phyloP scores from a whole-genome alignment of 1,139 yeast genomes.

The Groenewaldozyma auringiensis region DNA sequence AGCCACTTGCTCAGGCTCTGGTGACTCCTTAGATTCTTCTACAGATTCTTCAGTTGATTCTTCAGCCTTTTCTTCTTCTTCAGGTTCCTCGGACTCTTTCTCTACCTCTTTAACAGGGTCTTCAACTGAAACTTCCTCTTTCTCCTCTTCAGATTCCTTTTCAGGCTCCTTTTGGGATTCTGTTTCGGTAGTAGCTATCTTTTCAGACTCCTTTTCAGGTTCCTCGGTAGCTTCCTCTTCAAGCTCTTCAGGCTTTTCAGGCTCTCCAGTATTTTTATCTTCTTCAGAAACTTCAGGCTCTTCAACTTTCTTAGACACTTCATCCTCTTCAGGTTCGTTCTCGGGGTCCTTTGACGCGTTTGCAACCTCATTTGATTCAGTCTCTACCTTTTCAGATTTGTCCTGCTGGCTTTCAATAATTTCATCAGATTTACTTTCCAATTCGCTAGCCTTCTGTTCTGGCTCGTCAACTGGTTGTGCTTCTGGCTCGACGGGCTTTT shows the following conservation, averaged over 20 bases:
- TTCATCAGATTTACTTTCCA: too few species aligned
- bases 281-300: too few species aligned
- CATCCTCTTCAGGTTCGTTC: neutral
- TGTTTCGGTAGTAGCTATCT: neutral
- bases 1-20: constrained; percentile 12
- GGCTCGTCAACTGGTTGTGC: too few species aligned
- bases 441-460: too few species aligned
- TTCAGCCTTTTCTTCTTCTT: constrained; percentile 20
- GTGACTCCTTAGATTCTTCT: constrained; percentile 6
- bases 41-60: constrained; percentile 16
- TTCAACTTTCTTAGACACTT: neutral
- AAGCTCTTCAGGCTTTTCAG: neutral
- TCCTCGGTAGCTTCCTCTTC: constrained; percentile 8
- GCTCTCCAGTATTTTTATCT: neutral
- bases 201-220: constrained; percentile 2
- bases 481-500: too few species aligned
- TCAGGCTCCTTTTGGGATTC: neutral
- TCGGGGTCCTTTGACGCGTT: neutral
- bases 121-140: constrained; percentile 5
- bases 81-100: constrained; percentile 3
- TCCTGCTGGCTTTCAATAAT: too few species aligned
- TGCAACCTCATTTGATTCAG: neutral
- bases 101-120: constrained; percentile 5
- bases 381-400: constrained; percentile 3
- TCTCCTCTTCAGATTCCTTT: constrained; percentile 1